A percentile compares a stretch with the other conserved stretches of the same genome.
Evolutionary conservation across 23 red algal species (phyloP).

Genomic region (Gracilaria gracilis): DNA sequence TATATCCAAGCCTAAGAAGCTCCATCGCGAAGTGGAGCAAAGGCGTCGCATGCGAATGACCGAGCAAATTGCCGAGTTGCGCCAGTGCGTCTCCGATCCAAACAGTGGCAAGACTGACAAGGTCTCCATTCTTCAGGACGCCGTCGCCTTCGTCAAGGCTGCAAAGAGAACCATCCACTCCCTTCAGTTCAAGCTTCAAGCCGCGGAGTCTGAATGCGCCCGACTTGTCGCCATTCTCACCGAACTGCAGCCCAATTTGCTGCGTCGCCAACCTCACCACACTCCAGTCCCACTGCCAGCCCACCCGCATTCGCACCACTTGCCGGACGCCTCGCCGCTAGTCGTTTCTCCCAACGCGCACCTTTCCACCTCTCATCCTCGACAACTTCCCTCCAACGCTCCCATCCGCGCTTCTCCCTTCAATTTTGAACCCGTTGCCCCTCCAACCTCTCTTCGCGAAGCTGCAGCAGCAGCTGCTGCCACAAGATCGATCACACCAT

Average conservation of each 20-base stretch:
- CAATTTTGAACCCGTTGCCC: slow-evolving; percentile 26
- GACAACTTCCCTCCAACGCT: neutral
- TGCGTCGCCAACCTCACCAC: neutral
- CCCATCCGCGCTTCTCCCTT: neutral
- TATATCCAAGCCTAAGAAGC: slow-evolving; percentile 55
- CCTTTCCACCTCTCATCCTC: neutral
- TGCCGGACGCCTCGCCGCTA: neutral
- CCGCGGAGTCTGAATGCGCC: slow-evolving; percentile 29
- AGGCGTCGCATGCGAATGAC: slow-evolving; percentile 62
- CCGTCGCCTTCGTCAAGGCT: slow-evolving; percentile 47
- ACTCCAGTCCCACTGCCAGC: neutral
- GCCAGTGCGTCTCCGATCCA: slow-evolving; percentile 58
- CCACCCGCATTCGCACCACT: neutral
- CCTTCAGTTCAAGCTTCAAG: slow-evolving; percentile 24
- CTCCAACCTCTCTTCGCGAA: slow-evolving; percentile 18
- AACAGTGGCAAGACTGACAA: slow-evolving; percentile 58
- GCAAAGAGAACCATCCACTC: slow-evolving; percentile 25
- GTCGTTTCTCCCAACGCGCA: neutral
- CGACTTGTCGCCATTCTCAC: slow-evolving; percentile 22
- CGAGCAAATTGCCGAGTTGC: slow-evolving; percentile 61
- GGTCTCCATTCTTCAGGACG: slow-evolving; percentile 57
- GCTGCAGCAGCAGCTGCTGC: neutral
- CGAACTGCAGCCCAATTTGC: slow-evolving; percentile 10
- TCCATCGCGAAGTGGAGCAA: slow-evolving; percentile 67
- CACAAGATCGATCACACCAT: neutral